phyloP scores from a whole-genome alignment of 495 filamentous ascomycete genomes.

The Cercophora samala region DNA sequence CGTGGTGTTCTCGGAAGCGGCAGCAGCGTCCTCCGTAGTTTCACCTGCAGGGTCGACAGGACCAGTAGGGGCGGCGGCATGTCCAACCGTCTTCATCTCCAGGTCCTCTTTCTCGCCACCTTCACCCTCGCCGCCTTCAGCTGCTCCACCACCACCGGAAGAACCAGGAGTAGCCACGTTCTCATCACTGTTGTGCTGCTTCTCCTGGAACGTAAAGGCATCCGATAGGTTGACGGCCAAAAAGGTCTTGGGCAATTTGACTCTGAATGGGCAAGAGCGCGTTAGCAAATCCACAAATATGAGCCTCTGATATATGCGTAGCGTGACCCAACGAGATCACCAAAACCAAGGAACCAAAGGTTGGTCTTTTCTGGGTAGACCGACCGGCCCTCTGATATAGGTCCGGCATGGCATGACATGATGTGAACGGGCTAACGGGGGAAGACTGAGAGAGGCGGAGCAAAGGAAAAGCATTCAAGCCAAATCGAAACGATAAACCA shows the following conservation, averaged over 20 bases:
- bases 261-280: constrained; percentile 45
- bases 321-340: constrained; percentile 3
- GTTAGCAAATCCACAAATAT: constrained; percentile 1
- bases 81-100: constrained; percentile 13
- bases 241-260: constrained; percentile 92
- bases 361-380: neutral
- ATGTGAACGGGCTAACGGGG: neutral
- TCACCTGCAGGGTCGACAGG: neutral
- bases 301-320: neutral
- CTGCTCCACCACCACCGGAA: neutral
- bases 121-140: neutral
- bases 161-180: constrained; percentile 13
- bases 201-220: constrained; percentile 56
- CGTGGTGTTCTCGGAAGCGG: neutral
- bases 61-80: neutral
- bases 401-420: neutral
- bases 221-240: constrained; percentile 87
- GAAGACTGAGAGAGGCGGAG: constrained; percentile 8
- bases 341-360: neutral
- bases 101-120: constrained; percentile 10
- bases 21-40: neutral
- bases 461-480: constrained; percentile 21
- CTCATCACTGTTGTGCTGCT: constrained; percentile 31
- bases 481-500: constrained; percentile 6
- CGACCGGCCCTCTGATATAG: neutral